These are phyloP conservation scores for Dimargaris verticillata DNA, from an alignment of 192 early-diverging fungal species.

Conservation along the genomic window DNA sequence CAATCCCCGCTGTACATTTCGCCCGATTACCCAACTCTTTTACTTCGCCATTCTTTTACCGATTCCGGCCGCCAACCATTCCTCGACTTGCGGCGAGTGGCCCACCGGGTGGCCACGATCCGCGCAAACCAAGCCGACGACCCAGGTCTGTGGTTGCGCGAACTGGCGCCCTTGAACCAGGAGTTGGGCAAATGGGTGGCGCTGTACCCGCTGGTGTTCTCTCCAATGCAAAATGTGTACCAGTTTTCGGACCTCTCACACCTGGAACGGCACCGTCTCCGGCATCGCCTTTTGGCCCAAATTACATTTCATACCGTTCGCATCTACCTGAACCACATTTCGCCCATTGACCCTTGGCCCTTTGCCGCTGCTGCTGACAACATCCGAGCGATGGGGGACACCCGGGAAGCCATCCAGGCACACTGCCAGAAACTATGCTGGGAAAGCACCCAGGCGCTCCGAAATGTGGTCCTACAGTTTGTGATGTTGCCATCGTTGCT, in stretches of 20 bases:
- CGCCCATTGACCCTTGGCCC: background rate
- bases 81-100: background rate
- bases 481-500: background rate
- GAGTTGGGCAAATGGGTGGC: slow-evolving; percentile 3
- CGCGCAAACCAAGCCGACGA: background rate
- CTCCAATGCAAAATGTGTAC: background rate
- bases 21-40: background rate
- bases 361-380: background rate
- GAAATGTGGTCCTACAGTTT: background rate
- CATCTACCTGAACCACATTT: slow-evolving; percentile 7
- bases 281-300: background rate
- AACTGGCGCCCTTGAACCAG: slow-evolving; percentile 1
- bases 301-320: background rate
- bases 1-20: background rate
- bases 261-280: background rate
- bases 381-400: background rate
- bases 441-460: slow-evolving; percentile 1
- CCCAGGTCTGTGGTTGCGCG: background rate
- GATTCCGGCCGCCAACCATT: background rate
- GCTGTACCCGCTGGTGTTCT: too few relatives aligned
- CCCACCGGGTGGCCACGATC: slow-evolving; percentile 4
- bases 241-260: background rate
- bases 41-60: background rate
- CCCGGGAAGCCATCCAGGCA: background rate
- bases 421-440: background rate